A percentile compares a stretch with the other conserved stretches of the same genome.
Conservation (phyloP, 371 early-diverging fungal genomes). For the Encephalitozoon intestinalis region DNA sequence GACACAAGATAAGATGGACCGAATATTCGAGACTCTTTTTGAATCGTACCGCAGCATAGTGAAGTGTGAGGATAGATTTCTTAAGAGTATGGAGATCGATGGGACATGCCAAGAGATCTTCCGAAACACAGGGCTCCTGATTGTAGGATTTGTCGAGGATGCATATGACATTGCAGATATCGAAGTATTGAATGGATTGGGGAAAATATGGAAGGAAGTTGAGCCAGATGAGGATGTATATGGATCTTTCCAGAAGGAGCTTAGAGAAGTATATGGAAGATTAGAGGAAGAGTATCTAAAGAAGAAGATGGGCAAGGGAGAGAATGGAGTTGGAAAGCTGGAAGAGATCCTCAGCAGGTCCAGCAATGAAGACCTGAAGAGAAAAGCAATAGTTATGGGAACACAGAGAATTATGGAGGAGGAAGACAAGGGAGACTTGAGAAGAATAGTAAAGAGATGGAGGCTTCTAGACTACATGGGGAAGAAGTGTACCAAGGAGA, state of each 20-base stretch:
- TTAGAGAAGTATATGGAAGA: constrained; percentile 13
- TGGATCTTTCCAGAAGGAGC: constrained; percentile 36
- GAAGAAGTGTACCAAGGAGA: background rate
- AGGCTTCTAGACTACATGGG: background rate
- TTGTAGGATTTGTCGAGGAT: constrained; percentile 42
- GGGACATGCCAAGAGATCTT: constrained; percentile 28
- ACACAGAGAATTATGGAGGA: background rate
- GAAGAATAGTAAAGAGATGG: constrained; percentile 4
- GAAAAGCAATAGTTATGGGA: constrained; percentile 8
- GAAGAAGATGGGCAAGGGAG: constrained; percentile 24
- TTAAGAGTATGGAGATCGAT: constrained; percentile 6
- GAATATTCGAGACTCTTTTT: constrained; percentile 12
- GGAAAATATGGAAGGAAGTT: constrained; percentile 31
- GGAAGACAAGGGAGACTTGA: constrained; percentile 10
- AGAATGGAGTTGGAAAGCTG: constrained; percentile 32
- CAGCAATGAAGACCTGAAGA: constrained; percentile 35
- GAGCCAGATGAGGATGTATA: constrained; percentile 19
- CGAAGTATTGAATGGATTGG: constrained; percentile 26
- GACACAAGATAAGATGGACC: constrained; percentile 10
- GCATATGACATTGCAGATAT: constrained; percentile 12
- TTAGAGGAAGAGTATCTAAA: constrained; percentile 36
- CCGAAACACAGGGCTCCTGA: background rate
- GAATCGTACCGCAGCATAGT: constrained; percentile 29
- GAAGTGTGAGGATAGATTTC: constrained; percentile 33
- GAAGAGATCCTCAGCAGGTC: constrained; percentile 37